Conservation (phyloP, 2,329 filamentous ascomycete genomes). For the Talaromyces sp. region DNA sequence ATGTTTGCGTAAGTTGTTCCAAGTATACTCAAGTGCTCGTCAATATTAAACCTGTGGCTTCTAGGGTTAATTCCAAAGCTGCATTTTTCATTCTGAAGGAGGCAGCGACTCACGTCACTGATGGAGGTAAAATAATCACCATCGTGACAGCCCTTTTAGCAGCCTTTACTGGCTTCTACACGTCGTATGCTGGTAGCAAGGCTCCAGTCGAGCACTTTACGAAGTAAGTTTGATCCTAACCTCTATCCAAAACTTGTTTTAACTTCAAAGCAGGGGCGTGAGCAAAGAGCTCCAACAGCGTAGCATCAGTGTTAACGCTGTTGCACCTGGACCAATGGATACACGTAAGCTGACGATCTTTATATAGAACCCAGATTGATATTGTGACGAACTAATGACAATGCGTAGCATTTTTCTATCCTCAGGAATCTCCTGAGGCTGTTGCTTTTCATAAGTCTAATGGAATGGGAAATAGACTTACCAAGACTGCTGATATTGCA, state of each 20-base stretch:
- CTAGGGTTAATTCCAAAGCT: constrained; percentile 42
- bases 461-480: constrained; percentile 39
- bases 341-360: constrained; percentile 35
- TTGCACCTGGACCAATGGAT: constrained; percentile 51
- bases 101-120: constrained; percentile 36
- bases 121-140: constrained; percentile 46
- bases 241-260: not conserved
- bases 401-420: constrained; percentile 39
- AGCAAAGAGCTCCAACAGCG: constrained; percentile 52
- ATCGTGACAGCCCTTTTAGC: constrained; percentile 43
- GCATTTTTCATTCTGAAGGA: constrained; percentile 45
- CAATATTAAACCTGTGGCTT: not conserved
- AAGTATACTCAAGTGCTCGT: not conserved
- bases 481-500: constrained; percentile 41
- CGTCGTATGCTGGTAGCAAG: constrained; percentile 48
- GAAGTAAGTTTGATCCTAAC: constrained; percentile 31
- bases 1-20: constrained; percentile 40
- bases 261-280: constrained; percentile 29
- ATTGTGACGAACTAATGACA: constrained; percentile 9
- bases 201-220: constrained; percentile 58
- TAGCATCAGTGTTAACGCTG: constrained; percentile 48
- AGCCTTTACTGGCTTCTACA: constrained; percentile 44
- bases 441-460: constrained; percentile 44
- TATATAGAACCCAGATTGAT: not conserved
- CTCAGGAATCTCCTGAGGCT: constrained; percentile 38